Percentiles rank a stretch among this genome's conserved stretches.
Conservation (phyloP, 1,139 yeast genomes). For the Pichia sp. region DNA sequence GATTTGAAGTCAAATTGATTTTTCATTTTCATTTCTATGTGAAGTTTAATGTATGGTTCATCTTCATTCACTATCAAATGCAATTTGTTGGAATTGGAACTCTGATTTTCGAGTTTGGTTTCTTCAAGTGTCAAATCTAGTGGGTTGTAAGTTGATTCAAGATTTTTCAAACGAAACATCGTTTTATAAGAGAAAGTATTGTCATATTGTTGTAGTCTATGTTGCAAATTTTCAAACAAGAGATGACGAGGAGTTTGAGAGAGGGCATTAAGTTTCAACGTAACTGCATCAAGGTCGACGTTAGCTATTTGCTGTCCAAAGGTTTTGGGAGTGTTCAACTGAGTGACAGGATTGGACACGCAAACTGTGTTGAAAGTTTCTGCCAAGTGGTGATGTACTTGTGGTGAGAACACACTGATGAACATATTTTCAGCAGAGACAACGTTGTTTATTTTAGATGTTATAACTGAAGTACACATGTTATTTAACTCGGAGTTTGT, state of each 20-base stretch:
- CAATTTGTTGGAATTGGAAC: slow-evolving; percentile 2
- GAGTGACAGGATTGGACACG: slow-evolving; percentile 6
- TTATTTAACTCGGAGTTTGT: slow-evolving; percentile 9
- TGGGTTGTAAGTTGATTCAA: slow-evolving; percentile 20
- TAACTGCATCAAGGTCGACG: slow-evolving; percentile 14
- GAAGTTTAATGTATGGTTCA: slow-evolving; percentile 20
- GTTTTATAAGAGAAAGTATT: slow-evolving; percentile 5
- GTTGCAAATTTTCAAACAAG: slow-evolving; percentile 5
- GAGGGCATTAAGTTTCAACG: slow-evolving; percentile 9
- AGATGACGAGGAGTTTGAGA: slow-evolving; percentile 2
- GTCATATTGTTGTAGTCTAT: not conserved
- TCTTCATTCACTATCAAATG: slow-evolving; percentile 24
- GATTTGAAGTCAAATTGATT: not conserved
- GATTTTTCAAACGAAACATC: slow-evolving; percentile 18
- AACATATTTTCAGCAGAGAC: slow-evolving; percentile 10
- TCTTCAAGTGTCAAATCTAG: slow-evolving; percentile 8
- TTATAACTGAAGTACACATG: slow-evolving; percentile 7
- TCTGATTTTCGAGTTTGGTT: not conserved
- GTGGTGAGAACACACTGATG: slow-evolving; percentile 25
- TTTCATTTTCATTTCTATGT: slow-evolving; percentile 17
- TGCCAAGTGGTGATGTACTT: slow-evolving; percentile 16
- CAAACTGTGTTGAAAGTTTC: slow-evolving; percentile 23
- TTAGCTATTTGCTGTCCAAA: not conserved
- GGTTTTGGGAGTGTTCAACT: slow-evolving; percentile 2
- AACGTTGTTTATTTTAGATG: slow-evolving; percentile 2